Evolutionary conservation across 768 basidiomycete species (phyloP).

Genomic region (Phanerochaete sordida): DNA sequence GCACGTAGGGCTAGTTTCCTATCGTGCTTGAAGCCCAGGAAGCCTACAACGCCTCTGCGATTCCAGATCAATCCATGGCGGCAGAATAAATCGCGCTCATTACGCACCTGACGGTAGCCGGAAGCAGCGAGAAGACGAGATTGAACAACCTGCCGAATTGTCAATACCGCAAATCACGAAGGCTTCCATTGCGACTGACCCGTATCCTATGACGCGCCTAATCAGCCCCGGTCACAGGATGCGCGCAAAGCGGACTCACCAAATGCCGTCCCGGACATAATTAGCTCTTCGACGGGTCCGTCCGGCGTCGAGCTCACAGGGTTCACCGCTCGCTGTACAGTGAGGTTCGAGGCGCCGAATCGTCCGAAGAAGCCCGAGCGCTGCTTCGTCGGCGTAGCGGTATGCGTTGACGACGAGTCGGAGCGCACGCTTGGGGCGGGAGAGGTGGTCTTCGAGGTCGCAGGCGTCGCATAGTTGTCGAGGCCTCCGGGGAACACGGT

Average conservation of each 20-base stretch:
- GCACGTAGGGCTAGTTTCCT: constrained; percentile 65
- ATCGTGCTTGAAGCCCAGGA: constrained; percentile 75
- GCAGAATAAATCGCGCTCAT: background rate
- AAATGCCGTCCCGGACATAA: constrained; percentile 75
- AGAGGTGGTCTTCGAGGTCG: constrained; percentile 19
- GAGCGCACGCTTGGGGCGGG: constrained; percentile 23
- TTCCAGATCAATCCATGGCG: background rate
- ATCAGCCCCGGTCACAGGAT: background rate
- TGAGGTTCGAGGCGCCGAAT: constrained; percentile 18
- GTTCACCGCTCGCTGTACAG: constrained; percentile 16
- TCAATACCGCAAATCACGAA: background rate
- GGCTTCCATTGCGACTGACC: constrained; percentile 15
- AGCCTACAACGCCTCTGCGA: constrained; percentile 62
- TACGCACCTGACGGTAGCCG: constrained; percentile 63
- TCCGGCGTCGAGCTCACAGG: constrained; percentile 31
- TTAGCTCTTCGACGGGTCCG: constrained; percentile 66
- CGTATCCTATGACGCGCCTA: constrained; percentile 22
- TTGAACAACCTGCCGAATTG: constrained; percentile 67
- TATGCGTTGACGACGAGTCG: constrained; percentile 15
- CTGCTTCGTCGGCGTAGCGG: constrained; percentile 8
- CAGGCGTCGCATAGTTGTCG: constrained; percentile 24
- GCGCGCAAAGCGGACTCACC: constrained; percentile 38
- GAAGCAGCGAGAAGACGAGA: constrained; percentile 73
- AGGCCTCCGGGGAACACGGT: constrained; percentile 27
- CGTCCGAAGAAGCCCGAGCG: constrained; percentile 26